phyloP scores from a whole-genome alignment of 495 filamentous ascomycete genomes.

The Aspergillus cavernicola region DNA sequence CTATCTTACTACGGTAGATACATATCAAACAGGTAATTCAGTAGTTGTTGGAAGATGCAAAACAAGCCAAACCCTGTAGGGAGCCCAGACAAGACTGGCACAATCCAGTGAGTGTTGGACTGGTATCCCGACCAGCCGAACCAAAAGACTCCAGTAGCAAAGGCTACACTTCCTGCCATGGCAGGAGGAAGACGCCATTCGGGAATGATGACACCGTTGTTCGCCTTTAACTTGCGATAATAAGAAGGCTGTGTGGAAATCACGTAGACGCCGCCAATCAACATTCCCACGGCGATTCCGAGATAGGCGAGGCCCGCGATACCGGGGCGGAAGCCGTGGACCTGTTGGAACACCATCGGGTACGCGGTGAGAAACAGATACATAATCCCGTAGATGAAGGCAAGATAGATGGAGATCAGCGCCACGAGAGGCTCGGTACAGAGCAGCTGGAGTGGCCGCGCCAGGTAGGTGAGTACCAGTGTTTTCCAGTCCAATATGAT shows the following conservation, averaged over 20 bases:
- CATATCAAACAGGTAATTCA: slow-evolving; percentile 49
- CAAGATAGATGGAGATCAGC: slow-evolving; percentile 53
- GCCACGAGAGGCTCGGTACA: slow-evolving; percentile 50
- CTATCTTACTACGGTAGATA: background rate
- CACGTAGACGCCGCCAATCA: slow-evolving; percentile 44
- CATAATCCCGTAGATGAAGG: slow-evolving; percentile 62
- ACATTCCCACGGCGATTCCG: slow-evolving; percentile 50
- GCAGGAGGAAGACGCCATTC: slow-evolving; percentile 57
- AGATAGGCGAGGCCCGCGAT: slow-evolving; percentile 55
- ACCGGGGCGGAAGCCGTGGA: background rate
- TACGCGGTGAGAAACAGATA: slow-evolving; percentile 56
- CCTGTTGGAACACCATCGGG: slow-evolving; percentile 34
- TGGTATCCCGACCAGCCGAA: slow-evolving; percentile 57
- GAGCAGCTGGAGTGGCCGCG: slow-evolving; percentile 24
- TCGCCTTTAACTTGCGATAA: slow-evolving; percentile 27
- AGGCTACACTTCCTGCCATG: slow-evolving; percentile 35
- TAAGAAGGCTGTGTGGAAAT: slow-evolving; percentile 4
- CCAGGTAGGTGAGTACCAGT: background rate
- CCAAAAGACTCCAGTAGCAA: slow-evolving; percentile 51
- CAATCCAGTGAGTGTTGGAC: slow-evolving; percentile 51
- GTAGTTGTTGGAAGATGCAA: slow-evolving; percentile 42
- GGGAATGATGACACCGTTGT: slow-evolving; percentile 41
- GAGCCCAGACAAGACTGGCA: slow-evolving; percentile 46
- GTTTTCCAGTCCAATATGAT: background rate
- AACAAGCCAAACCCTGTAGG: slow-evolving; percentile 42